phyloP scores from a whole-genome alignment of 1,284 basidiomycete genomes.

The Baeospora myosura region DNA sequence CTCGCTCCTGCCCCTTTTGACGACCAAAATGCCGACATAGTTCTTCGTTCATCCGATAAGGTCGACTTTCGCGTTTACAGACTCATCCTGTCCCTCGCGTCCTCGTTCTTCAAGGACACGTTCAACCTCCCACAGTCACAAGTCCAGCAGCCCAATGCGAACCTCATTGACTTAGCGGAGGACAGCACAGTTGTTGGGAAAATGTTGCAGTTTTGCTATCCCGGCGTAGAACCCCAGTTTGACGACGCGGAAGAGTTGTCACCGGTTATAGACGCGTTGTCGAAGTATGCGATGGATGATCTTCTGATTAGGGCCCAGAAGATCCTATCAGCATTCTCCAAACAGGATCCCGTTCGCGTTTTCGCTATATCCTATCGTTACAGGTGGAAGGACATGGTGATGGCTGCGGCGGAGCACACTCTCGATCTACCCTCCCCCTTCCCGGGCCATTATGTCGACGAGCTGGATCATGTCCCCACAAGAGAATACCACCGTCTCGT shows the following conservation, averaged over 20 bases:
- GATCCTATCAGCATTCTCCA: not conserved
- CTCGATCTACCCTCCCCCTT: not conserved
- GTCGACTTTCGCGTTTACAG: slow-evolving; percentile 7
- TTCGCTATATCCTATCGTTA: not conserved
- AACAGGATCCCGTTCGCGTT: not conserved
- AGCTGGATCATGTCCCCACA: not conserved
- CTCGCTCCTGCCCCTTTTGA: too few species aligned
- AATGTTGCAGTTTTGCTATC: not conserved
- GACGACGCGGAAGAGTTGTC: not conserved
- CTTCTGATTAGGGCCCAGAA: not conserved
- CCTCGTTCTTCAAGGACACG: slow-evolving; percentile 7
- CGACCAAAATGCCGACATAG: slow-evolving; percentile 8
- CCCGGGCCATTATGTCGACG: not conserved
- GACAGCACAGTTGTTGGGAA: not conserved
- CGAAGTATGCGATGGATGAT: not conserved
- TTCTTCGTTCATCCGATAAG: slow-evolving; percentile 8
- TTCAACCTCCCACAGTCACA: slow-evolving; percentile 1
- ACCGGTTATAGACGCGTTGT: not conserved
- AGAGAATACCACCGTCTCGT: not conserved
- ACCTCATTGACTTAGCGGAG: not conserved
- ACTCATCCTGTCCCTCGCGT: slow-evolving; percentile 8
- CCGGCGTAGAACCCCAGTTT: not conserved
- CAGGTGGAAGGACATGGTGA: not conserved
- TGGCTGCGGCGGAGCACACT: not conserved
- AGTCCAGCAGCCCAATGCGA: not conserved